Evolutionary conservation across 192 early-diverging fungal genomes (phyloP).

Genomic region (Umbelopsis ramanniana): DNA sequence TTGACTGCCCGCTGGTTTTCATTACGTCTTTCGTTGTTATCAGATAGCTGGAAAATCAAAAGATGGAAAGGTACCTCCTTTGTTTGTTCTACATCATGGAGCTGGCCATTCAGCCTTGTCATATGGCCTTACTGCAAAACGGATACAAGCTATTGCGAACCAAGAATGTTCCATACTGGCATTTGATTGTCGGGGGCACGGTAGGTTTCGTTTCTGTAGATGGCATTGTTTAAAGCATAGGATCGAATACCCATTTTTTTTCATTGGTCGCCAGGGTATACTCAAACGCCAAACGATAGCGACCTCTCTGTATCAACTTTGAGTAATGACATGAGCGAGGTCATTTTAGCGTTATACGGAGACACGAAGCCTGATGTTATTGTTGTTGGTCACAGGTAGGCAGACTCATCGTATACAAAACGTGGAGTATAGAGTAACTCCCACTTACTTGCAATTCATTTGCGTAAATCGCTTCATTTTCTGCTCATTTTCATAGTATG

Average conservation of each 20-base stretch:
- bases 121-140: conserved; percentile 65
- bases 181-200: conserved; percentile 76
- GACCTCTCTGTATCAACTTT: conserved; percentile 61
- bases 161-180: conserved; percentile 55
- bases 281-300: conserved; percentile 49
- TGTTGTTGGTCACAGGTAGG: conserved; percentile 80
- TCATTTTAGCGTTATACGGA: conserved; percentile 53
- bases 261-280: conserved; percentile 41
- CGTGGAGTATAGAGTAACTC: too few species aligned
- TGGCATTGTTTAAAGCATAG: not conserved
- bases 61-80: conserved; percentile 43
- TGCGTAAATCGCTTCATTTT: too few species aligned
- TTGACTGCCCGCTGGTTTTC: too few species aligned
- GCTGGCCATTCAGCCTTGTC: conserved; percentile 71
- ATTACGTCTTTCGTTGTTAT: conserved; percentile 52
- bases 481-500: conserved; percentile 54
- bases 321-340: conserved; percentile 58
- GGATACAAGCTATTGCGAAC: conserved; percentile 49
- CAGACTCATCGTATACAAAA: not conserved
- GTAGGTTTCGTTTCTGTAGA: conserved; percentile 36
- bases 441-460: too few species aligned
- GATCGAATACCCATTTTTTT: not conserved
- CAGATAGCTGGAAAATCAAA: conserved; percentile 38
- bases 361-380: conserved; percentile 57
- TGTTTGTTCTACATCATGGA: conserved; percentile 85